These are phyloP conservation scores for Aegilops speltoides DNA, from an alignment of 176 grass and related monocot species.

Conservation along the genomic window DNA sequence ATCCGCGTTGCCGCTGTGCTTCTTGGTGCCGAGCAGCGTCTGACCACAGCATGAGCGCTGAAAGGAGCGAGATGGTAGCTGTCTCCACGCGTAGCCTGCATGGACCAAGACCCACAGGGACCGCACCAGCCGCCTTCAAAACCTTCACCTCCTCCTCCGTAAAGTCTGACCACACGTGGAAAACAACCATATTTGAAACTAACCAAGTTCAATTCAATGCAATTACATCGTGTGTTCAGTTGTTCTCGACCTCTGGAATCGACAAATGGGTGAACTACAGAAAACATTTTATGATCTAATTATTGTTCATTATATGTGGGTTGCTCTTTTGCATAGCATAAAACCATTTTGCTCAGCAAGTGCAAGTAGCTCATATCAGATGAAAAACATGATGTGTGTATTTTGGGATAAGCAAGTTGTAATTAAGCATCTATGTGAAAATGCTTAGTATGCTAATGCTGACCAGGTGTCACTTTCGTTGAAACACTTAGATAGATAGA, in stretches of 20 bases:
- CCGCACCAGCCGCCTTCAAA: conserved; percentile 65
- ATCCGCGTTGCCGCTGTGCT: neutral
- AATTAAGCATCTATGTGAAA: neutral
- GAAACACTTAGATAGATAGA: neutral
- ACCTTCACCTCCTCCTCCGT: conserved; percentile 70
- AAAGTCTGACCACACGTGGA: conserved; percentile 61
- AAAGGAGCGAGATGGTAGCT: conserved; percentile 67
- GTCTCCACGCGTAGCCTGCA: conserved; percentile 88
- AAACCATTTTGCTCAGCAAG: neutral
- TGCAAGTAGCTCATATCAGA: neutral
- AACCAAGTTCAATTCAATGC: neutral
- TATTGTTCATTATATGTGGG: neutral
- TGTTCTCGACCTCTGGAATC: neutral
- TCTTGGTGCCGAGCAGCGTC: conserved; percentile 41
- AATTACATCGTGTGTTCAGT: neutral
- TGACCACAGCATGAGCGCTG: conserved; percentile 90
- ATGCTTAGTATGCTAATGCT: neutral
- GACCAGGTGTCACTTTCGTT: neutral
- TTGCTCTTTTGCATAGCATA: neutral
- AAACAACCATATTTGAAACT: neutral
- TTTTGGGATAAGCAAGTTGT: conserved; percentile 6
- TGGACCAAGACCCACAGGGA: conserved; percentile 64
- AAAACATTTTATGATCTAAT: neutral
- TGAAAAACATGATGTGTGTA: neutral
- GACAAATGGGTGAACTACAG: neutral